Evolutionary conservation across 768 basidiomycete genomes (phyloP), one percentile per base, ranked within the genome.

Genomic region (Russula brevipes): DNA sequence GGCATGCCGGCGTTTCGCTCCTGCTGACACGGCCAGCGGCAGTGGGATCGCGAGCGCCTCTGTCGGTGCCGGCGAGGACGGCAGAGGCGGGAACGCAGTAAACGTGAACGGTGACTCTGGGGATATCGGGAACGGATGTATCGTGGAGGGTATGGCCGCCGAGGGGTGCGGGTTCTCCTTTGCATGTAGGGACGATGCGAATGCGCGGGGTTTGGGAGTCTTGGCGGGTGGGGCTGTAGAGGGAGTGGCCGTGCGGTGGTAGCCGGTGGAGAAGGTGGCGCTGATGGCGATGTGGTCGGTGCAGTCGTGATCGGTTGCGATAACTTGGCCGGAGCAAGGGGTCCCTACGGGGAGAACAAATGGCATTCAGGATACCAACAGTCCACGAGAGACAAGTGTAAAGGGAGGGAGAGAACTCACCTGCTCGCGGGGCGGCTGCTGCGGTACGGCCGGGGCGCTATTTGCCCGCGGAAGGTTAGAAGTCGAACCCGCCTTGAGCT

Each of bases 1-100:
- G 0, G 87, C 86, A 68, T 91, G 87, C 39, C 89, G 81, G 8
- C 90, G 84, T 73, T 91, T 91, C 1, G 82, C 78, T 38, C 87
- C 88, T 0, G 82, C 78, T 4, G 81, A 73, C 44, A 84, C 71
- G 36, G 64, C 41, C 41, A 65, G 38, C 4, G 60, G 64, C 7
- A 65, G 54, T 5, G 60, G 60, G 44, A 59, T 42, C 0, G 57
- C 46, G 45, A 74, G 73, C 4, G 64, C 5, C 33, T 72, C 70
- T 12, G 73, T 64, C 33, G 68, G 51, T 3, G 38, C 74, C 12
- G 79, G 72, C 35, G 59, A 54, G 24, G 55, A 39, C 1, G 61
- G 49, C 50, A 54, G 41, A 3, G 66, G 46, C 4, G 58, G 65
- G 45, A 66, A 66, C 11, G 65, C 59, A 35, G 80, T 72, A 35